These are phyloP conservation scores for Penicillium atrosanguineum DNA, from an alignment of 495 filamentous ascomycete genomes.

Conservation along the genomic window DNA sequence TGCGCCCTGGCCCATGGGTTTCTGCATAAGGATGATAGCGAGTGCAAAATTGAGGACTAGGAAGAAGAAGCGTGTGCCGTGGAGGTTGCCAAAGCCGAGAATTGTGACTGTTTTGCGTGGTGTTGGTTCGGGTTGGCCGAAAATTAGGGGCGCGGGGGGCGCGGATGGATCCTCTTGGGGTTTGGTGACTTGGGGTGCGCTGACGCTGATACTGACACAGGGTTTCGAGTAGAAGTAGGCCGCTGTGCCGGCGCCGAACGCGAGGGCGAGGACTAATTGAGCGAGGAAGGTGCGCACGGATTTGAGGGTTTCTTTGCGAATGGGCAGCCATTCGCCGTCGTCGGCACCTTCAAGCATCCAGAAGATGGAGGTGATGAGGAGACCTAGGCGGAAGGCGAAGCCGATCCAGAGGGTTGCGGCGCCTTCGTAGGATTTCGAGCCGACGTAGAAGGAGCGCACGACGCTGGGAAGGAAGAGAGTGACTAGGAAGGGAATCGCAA, in stretches of 20 bases:
- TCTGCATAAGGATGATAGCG: conserved; percentile 76
- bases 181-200: conserved; percentile 14
- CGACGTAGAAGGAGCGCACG: conserved; percentile 71
- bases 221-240: conserved; percentile 75
- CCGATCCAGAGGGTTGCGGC: conserved; percentile 81
- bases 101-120: conserved; percentile 65
- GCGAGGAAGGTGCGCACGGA: conserved; percentile 70
- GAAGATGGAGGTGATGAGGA: conserved; percentile 75
- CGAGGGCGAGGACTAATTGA: conserved; percentile 67
- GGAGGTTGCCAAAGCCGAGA: conserved; percentile 85
- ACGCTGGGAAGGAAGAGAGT: conserved; percentile 72
- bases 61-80: conserved; percentile 88
- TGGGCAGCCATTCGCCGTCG: conserved; percentile 77
- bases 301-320: conserved; percentile 65
- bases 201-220: conserved; percentile 60
- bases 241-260: conserved; percentile 63
- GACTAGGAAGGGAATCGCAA: conserved; percentile 73
- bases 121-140: conserved; percentile 20
- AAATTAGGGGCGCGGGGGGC: conserved; percentile 34
- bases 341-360: conserved; percentile 91
- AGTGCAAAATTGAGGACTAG: conserved; percentile 75
- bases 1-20: conserved; percentile 89
- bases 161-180: conserved; percentile 27
- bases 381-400: conserved; percentile 70
- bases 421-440: conserved; percentile 80